A percentile compares a stretch with the other conserved stretches of the same genome.
Conservation (phyloP, 2,329 filamentous ascomycete genomes). For the Metarhizium sp. region DNA sequence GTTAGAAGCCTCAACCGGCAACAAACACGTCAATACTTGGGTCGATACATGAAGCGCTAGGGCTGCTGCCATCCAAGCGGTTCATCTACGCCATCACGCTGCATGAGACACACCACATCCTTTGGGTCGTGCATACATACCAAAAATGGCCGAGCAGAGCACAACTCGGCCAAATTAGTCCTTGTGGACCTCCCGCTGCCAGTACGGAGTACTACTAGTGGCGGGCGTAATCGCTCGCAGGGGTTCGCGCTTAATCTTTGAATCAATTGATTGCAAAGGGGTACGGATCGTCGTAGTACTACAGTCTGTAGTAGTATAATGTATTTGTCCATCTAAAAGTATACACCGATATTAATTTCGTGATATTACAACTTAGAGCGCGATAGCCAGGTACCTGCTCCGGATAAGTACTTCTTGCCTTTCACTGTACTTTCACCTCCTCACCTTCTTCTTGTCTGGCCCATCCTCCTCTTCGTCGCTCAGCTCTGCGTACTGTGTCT, state of each 20-base stretch:
- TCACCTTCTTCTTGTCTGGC: constrained; percentile 56
- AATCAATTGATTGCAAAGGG: not conserved
- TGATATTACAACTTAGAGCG: no score
- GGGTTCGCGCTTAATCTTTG: not conserved
- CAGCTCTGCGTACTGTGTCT: constrained; percentile 80
- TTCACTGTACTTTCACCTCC: constrained; percentile 30
- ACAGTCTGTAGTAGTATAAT: no score
- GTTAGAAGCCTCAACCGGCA: not conserved
- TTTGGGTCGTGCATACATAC: not conserved
- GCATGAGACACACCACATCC: not conserved
- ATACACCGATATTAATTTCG: no score
- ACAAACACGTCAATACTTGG: not conserved
- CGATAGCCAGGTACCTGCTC: no score
- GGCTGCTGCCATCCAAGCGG: not conserved
- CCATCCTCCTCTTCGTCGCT: constrained; percentile 74
- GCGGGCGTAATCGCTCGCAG: not conserved
- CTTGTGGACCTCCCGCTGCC: not conserved
- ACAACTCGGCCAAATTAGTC: no score
- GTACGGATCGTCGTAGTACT: not conserved
- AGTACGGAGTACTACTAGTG: not conserved
- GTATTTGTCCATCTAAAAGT: no score
- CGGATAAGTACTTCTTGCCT: no score
- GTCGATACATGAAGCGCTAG: constrained; percentile 7
- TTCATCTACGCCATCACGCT: not conserved
- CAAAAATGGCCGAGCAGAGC: not conserved